phyloP scores from a whole-genome alignment of 176 grass and related monocot genomes.

The Chrysopogon serrulatus region DNA sequence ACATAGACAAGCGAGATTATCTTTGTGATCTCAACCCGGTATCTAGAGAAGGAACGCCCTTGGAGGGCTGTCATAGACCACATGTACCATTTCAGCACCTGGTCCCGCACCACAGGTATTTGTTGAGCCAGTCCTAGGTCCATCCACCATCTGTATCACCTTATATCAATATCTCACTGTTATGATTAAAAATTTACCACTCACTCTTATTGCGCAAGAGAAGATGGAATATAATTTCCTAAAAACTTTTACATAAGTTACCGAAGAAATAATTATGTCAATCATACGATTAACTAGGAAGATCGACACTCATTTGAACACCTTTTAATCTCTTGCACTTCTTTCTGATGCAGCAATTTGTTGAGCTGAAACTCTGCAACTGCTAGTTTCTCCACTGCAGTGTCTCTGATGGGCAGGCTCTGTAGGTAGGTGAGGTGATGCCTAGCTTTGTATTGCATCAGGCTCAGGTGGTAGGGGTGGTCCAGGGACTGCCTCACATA shows the following conservation, averaged over 20 bases:
- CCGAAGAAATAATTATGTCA: neutral
- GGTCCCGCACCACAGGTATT: slow-evolving; percentile 26
- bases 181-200: neutral
- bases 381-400: slow-evolving; percentile 39
- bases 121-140: slow-evolving; percentile 33
- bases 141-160: slow-evolving; percentile 55
- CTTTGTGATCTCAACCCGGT: slow-evolving; percentile 51
- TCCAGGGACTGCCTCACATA: slow-evolving; percentile 47
- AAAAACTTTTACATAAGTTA: neutral
- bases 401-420: neutral
- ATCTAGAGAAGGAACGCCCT: slow-evolving; percentile 31
- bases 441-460: slow-evolving; percentile 50
- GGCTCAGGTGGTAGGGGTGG: slow-evolving; percentile 56
- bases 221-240: neutral
- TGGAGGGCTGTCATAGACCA: slow-evolving; percentile 31
- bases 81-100: slow-evolving; percentile 61
- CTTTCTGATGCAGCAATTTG: slow-evolving; percentile 43
- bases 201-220: neutral
- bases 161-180: neutral
- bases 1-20: slow-evolving; percentile 54
- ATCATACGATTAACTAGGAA: too few species aligned
- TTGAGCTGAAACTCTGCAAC: slow-evolving; percentile 36
- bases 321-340: slow-evolving; percentile 40
- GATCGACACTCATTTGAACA: too few species aligned
- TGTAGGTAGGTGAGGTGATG: slow-evolving; percentile 42